These are phyloP conservation scores for Vanrija sp. DNA, from an alignment of 1,284 basidiomycete genomes.

Conservation along the genomic window DNA sequence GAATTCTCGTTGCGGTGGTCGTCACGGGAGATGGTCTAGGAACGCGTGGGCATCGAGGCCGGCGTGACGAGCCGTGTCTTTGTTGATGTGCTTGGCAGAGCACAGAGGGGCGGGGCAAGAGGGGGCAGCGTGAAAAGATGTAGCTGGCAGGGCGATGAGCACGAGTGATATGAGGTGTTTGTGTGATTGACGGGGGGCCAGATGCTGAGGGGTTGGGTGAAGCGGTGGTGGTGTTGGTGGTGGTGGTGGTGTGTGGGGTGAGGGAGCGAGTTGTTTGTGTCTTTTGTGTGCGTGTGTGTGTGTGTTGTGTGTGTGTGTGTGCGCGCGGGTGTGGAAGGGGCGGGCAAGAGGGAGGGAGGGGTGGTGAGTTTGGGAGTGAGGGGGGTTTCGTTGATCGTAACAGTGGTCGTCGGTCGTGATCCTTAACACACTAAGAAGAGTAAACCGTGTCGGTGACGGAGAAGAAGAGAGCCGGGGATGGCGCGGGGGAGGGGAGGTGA, in stretches of 20 bases:
- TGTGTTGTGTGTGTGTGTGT: not conserved
- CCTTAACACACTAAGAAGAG: not conserved
- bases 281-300: not conserved
- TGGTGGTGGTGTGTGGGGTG: not conserved
- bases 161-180: not conserved
- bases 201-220: not conserved
- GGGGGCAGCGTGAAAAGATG: not conserved
- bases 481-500: not conserved
- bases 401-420: too few relatives aligned
- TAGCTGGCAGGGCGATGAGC: not conserved
- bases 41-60: conserved; percentile 4
- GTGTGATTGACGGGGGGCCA: not conserved
- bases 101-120: not conserved
- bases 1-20: conserved; percentile 7
- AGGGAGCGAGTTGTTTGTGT: conserved; percentile 1
- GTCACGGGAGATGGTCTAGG: conserved; percentile 8
- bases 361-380: not conserved
- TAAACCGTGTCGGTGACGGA: not conserved
- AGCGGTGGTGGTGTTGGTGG: not conserved
- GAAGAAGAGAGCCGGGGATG: conserved; percentile 4
- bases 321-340: not conserved
- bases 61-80: too few relatives aligned
- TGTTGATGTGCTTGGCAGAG: too few relatives aligned
- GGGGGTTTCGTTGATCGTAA: not conserved
- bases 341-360: not conserved